phyloP scores from a whole-genome alignment of 2,329 filamentous ascomycete species.

The Ceratocystis variospora region DNA sequence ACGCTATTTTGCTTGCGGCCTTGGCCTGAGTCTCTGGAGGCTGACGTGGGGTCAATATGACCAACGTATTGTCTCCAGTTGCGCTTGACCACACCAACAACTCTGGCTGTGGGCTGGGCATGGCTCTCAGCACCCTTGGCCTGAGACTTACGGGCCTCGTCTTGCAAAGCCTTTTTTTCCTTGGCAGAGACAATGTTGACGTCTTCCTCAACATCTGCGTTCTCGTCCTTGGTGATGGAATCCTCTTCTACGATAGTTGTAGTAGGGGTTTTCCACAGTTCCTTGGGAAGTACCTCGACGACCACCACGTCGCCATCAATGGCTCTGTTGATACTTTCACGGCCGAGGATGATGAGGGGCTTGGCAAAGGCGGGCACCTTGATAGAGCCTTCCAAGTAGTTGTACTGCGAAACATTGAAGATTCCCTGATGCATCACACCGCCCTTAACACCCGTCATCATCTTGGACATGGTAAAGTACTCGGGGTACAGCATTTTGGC shows the following conservation, averaged over 20 bases:
- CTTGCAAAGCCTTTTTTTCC: constrained; percentile 74
- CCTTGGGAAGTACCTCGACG: constrained; percentile 80
- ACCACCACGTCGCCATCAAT: constrained; percentile 88
- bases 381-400: constrained; percentile 89
- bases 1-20: constrained; percentile 81
- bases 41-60: constrained; percentile 78
- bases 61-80: constrained; percentile 98
- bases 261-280: constrained; percentile 94
- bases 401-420: constrained; percentile 95
- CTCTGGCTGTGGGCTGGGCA: constrained; percentile 77
- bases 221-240: constrained; percentile 79
- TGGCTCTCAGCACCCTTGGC: constrained; percentile 60
- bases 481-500: constrained; percentile 70
- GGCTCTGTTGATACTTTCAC: constrained; percentile 91
- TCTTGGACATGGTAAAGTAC: constrained; percentile 75
- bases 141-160: constrained; percentile 79
- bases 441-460: constrained; percentile 85
- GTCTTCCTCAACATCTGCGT: constrained; percentile 66
- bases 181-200: constrained; percentile 52
- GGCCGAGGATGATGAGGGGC: constrained; percentile 70
- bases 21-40: constrained; percentile 57
- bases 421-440: constrained; percentile 85
- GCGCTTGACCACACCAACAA: constrained; percentile 83
- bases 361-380: constrained; percentile 84
- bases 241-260: constrained; percentile 95